A percentile compares a stretch with the other conserved stretches of the same genome.
Evolutionary conservation across 352 stramenopile species (phyloP).

Genomic region (Globisporangium okanoganense): DNA sequence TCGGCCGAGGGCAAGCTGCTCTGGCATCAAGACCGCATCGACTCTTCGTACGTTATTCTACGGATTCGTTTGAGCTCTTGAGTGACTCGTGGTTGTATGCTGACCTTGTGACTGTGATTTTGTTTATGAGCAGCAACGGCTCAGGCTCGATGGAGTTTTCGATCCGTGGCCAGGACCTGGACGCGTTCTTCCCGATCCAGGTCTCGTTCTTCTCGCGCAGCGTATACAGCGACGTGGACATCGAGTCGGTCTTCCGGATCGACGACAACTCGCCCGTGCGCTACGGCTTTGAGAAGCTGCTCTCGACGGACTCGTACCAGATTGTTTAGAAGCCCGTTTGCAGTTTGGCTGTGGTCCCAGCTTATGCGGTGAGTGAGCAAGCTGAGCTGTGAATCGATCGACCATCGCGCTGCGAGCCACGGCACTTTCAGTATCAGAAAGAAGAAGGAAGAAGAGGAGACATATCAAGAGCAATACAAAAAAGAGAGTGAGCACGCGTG

Average conservation of each 20-base stretch:
- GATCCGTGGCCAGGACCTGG: slow-evolving; percentile 74
- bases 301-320: slow-evolving; percentile 85
- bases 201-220: slow-evolving; percentile 88
- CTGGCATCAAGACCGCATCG: slow-evolving; percentile 83
- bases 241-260: slow-evolving; percentile 70
- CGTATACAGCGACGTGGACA: slow-evolving; percentile 83
- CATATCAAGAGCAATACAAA: too few relatives aligned
- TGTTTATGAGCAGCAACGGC: too few relatives aligned
- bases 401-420: neutral
- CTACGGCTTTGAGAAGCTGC: slow-evolving; percentile 86
- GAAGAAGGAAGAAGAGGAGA: neutral
- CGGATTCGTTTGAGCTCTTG: too few relatives aligned
- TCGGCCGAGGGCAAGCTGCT: slow-evolving; percentile 58
- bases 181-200: slow-evolving; percentile 86
- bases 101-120: too few relatives aligned
- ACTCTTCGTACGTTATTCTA: too few relatives aligned
- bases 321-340: slow-evolving; percentile 67
- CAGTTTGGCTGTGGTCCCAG: neutral
- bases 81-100: too few relatives aligned
- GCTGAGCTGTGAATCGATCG: neutral
- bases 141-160: slow-evolving; percentile 77
- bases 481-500: neutral
- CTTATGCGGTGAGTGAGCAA: neutral
- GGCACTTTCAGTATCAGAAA: slow-evolving; percentile 6
- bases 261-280: slow-evolving; percentile 67